Conservation (phyloP, 2,329 filamentous ascomycete genomes). For the Trichoderma gracile region DNA sequence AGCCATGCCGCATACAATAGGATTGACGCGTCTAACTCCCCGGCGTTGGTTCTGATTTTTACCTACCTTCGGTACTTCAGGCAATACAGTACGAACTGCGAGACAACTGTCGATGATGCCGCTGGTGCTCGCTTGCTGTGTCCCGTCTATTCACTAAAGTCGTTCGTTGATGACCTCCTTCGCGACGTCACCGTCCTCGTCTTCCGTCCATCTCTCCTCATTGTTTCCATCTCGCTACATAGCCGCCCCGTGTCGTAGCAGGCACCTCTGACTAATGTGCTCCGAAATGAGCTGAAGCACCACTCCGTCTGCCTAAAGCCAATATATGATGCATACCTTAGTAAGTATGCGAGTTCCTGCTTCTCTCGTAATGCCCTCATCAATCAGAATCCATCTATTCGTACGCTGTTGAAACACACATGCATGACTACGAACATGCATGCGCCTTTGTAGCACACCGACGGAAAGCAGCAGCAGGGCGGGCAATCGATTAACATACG, state of each 20-base stretch:
- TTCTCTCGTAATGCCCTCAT: too few relatives aligned
- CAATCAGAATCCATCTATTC: background rate
- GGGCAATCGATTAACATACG: background rate
- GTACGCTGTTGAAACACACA: too few relatives aligned
- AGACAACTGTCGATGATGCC: too few relatives aligned
- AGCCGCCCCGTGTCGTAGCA: background rate
- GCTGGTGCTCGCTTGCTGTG: background rate
- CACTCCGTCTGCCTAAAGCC: background rate
- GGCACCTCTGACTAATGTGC: constrained; percentile 16
- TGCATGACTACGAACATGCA: too few relatives aligned
- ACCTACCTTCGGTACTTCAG: too few relatives aligned
- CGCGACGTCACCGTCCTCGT: background rate
- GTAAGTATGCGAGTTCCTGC: too few relatives aligned
- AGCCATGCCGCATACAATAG: too few relatives aligned
- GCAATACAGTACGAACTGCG: too few relatives aligned
- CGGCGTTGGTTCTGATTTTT: too few relatives aligned
- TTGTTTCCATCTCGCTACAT: constrained; percentile 12
- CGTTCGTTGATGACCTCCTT: background rate
- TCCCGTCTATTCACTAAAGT: background rate
- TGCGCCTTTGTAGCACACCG: constrained; percentile 10
- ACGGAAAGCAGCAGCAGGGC: constrained; percentile 12
- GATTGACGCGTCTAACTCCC: too few relatives aligned
- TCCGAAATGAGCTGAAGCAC: constrained; percentile 5
- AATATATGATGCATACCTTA: background rate
- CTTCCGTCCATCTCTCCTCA: background rate